Conservation (phyloP, 202 grass and related monocot species). For the Eragrostis tef region DNA sequence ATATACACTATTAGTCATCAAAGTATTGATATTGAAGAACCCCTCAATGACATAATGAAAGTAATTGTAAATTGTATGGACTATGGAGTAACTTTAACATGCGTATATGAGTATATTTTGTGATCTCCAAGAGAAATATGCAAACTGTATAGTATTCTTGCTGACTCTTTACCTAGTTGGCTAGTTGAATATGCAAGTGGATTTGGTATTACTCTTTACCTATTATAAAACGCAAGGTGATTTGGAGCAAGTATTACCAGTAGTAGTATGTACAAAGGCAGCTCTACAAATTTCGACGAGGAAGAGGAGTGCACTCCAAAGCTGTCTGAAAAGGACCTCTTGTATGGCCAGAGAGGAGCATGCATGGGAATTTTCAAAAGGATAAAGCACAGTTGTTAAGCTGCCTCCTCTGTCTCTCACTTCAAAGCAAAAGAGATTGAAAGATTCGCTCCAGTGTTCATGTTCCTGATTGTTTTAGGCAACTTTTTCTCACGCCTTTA, state of each 20-base stretch:
- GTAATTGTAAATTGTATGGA: no score
- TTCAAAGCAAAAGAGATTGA: slow-evolving; percentile 50
- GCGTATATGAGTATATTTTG: not conserved
- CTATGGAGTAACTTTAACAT: no score
- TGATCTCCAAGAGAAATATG: not conserved
- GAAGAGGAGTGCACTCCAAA: slow-evolving; percentile 44
- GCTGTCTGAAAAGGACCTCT: slow-evolving; percentile 40
- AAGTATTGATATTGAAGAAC: no score
- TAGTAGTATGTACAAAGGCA: not conserved
- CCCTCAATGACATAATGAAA: no score
- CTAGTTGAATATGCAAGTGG: not conserved
- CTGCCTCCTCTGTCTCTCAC: slow-evolving; percentile 1
- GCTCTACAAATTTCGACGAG: not conserved
- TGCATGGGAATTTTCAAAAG: slow-evolving; percentile 82
- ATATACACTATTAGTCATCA: no score
- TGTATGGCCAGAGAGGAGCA: slow-evolving; percentile 36
- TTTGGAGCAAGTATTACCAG: not conserved
- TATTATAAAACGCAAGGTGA: not conserved
- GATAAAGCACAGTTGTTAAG: slow-evolving; percentile 52
- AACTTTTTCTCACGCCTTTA: slow-evolving; percentile 44
- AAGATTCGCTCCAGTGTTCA: slow-evolving; percentile 54
- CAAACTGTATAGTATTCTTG: no score
- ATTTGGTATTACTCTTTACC: not conserved
- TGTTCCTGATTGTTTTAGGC: slow-evolving; percentile 16
- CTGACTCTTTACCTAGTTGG: no score